Evolutionary conservation across 2,329 filamentous ascomycete species (phyloP), one percentile per base, ranked within the genome.

Genomic region (Fusarium hainanense): DNA sequence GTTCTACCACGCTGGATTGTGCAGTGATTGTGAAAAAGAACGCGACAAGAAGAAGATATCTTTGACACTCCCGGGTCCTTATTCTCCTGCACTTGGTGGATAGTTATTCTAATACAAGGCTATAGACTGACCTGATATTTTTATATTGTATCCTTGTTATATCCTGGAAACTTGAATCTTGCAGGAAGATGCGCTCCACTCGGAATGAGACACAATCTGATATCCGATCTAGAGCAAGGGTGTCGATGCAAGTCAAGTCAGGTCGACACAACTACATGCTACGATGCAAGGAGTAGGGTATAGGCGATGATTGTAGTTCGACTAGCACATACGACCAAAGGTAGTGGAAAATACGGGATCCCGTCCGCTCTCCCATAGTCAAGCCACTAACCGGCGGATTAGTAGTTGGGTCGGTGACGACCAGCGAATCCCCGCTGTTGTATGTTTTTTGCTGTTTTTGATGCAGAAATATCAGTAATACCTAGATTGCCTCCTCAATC

Each of bases 391-490:
- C 49, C 49, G 61, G 61, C 50, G 61, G 58, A 64, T 64, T 64
- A 64, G 61, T 64, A 64, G 61, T 64, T 64, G 61, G 61, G 61
- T 64, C 61, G 61, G 61, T 64, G 61, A 64, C 61, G 61, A 64
- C 61, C 61, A 64, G 61, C 61, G 61, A 64, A 64, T 64, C 58
- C 21, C 21, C 25, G 25, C 25, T 25, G 25, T 25, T 25, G 25
- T 25, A 25, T 25, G 25, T 25, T 25, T 25, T 25, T 25, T 25
- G 34, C 9, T 18, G 6, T 7, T 37, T 37, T 37, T 11, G 34
- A 4, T 4, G 34, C 1, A 37, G 18, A 37, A 11, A 2, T 6
- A 11, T 37, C 10, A n/a, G 18, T 4, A n/a, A 37, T 37, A n/a
- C 0, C 0, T 1, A 4, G 21, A 21, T 11, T 6, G 16, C 34